Evolutionary conservation across 441 rosid species (phyloP).

Genomic region (Gossypium trilobum): DNA sequence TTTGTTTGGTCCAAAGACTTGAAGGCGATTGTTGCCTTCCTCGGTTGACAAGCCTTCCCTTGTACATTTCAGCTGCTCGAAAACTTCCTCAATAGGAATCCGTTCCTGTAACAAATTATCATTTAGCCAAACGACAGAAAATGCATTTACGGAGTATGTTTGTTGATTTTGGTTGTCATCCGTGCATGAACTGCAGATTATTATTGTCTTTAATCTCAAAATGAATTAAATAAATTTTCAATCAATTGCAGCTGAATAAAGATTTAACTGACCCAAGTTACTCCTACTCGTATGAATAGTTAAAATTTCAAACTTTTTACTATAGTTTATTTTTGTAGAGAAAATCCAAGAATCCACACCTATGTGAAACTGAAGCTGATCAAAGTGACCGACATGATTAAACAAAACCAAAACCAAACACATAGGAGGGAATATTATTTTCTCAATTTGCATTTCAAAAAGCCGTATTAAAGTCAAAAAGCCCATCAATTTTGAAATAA

Average conservation of each 20-base stretch:
- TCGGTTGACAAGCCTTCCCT: constrained; percentile 57
- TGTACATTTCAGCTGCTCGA: constrained; percentile 71
- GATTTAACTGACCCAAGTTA: not conserved
- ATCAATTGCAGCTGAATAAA: not conserved
- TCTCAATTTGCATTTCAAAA: not conserved
- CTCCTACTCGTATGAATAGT: too few relatives aligned
- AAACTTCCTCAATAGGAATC: constrained; percentile 84
- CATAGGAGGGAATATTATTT: not conserved
- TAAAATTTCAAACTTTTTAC: too few relatives aligned
- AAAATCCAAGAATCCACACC: not conserved
- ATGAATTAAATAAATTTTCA: not conserved
- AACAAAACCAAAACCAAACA: not conserved
- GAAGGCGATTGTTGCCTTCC: constrained; percentile 68
- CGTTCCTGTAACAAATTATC: constrained; percentile 36
- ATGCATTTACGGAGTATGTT: not conserved
- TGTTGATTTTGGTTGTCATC: not conserved
- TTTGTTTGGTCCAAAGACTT: constrained; percentile 77
- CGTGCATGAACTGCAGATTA: not conserved
- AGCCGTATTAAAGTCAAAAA: not conserved
- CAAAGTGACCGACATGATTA: not conserved
- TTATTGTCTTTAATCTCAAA: not conserved
- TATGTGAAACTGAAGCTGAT: not conserved
- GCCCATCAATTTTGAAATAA: not conserved
- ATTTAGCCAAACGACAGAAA: constrained; percentile 3
- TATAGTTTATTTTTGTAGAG: not conserved